Conservation (phyloP, 2,329 filamentous ascomycete species). For the Colletotrichum cereale region DNA sequence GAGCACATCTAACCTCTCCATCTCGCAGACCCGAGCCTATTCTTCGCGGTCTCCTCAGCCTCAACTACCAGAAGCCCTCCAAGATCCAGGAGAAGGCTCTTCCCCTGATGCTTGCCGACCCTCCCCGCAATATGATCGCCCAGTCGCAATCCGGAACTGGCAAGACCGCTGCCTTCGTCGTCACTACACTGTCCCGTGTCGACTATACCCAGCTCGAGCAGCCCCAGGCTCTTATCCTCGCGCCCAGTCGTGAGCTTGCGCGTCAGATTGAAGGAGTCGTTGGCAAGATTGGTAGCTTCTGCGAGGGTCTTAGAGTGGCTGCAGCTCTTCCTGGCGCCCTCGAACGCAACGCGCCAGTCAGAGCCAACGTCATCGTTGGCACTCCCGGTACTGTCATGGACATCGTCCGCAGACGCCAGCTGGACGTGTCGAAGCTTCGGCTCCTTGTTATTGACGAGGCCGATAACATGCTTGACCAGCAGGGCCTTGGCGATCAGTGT, state of each 20-base stretch:
- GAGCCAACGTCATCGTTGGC: slow-evolving; percentile 86
- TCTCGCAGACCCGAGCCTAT: slow-evolving; percentile 63
- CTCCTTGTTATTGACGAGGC: slow-evolving; percentile 95
- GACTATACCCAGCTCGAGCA: slow-evolving; percentile 76
- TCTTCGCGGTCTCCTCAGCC: slow-evolving; percentile 79
- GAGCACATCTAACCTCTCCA: slow-evolving; percentile 6
- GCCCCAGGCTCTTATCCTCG: slow-evolving; percentile 90
- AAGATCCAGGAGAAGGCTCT: slow-evolving; percentile 98
- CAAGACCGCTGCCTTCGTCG: slow-evolving; percentile 96
- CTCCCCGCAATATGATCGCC: slow-evolving; percentile 94
- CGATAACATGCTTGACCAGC: slow-evolving; percentile 98
- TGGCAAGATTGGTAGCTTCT: slow-evolving; percentile 84
- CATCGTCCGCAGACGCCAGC: slow-evolving; percentile 80
- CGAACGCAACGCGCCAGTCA: slow-evolving; percentile 75
- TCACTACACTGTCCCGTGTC: slow-evolving; percentile 89
- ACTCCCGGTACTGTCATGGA: slow-evolving; percentile 96
- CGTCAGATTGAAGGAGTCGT: slow-evolving; percentile 93
- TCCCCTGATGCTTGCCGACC: slow-evolving; percentile 86
- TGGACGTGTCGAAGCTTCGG: slow-evolving; percentile 79
- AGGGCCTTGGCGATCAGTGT: slow-evolving; percentile 95
- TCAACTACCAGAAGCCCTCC: slow-evolving; percentile 94
- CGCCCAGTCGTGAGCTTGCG: slow-evolving; percentile 93
- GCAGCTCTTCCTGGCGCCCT: slow-evolving; percentile 86
- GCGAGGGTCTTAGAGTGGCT: slow-evolving; percentile 79
- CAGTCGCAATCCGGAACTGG: slow-evolving; percentile 99